phyloP scores from a whole-genome alignment of 345 rosid species.

The Euphorbia tirucalli region DNA sequence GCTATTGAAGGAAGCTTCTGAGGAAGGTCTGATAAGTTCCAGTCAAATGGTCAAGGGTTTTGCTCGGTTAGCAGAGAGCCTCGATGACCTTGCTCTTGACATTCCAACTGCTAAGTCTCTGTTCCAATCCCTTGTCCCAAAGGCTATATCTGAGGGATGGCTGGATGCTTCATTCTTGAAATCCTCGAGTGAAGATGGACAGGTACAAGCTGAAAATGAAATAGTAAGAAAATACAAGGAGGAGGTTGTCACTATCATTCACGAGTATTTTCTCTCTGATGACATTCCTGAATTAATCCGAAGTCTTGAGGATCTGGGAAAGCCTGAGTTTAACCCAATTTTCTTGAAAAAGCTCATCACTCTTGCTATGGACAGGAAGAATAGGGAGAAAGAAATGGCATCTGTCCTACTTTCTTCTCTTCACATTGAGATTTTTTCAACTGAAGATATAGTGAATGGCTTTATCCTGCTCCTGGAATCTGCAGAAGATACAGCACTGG shows the following conservation, averaged over 20 bases:
- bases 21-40: slow-evolving; percentile 90
- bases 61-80: slow-evolving; percentile 76
- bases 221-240: slow-evolving; percentile 66
- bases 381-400: slow-evolving; percentile 99
- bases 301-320: slow-evolving; percentile 79
- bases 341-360: slow-evolving; percentile 88
- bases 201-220: slow-evolving; percentile 37
- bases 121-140: slow-evolving; percentile 58
- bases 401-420: slow-evolving; percentile 91
- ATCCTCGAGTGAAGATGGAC: slow-evolving; percentile 43
- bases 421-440: slow-evolving; percentile 90
- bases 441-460: slow-evolving; percentile 83
- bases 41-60: slow-evolving; percentile 97
- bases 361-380: slow-evolving; percentile 95
- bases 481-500: slow-evolving; percentile 93
- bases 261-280: slow-evolving; percentile 94
- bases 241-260: slow-evolving; percentile 76
- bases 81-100: slow-evolving; percentile 94
- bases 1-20: slow-evolving; percentile 85
- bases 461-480: slow-evolving; percentile 92
- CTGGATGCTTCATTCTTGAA: slow-evolving; percentile 63
- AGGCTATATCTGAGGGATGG: slow-evolving; percentile 87
- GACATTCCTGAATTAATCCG: slow-evolving; percentile 93
- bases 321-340: slow-evolving; percentile 69
- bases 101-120: slow-evolving; percentile 74